These are phyloP conservation scores for Curvularia sp. DNA, from an alignment of 2,329 filamentous ascomycete species.

Conservation along the genomic window DNA sequence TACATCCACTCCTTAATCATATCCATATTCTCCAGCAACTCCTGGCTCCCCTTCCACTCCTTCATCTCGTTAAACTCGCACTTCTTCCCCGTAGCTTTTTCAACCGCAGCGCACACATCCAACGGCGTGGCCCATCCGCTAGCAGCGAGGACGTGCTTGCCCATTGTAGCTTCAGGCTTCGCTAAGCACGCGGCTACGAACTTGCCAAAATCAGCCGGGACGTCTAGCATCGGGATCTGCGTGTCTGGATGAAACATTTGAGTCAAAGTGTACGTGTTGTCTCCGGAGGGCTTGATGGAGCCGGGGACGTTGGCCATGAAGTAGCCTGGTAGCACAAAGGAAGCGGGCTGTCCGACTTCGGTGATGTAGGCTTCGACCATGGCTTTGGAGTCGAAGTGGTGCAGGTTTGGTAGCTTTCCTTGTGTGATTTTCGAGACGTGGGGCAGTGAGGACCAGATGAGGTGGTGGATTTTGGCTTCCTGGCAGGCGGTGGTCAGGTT, in stretches of 20 bases:
- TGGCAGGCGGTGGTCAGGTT: conserved; percentile 29
- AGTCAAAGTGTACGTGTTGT: not conserved
- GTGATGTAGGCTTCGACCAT: conserved; percentile 62
- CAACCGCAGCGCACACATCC: conserved; percentile 16
- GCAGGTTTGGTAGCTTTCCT: conserved; percentile 47
- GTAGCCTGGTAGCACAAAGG: conserved; percentile 61
- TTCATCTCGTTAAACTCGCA: conserved; percentile 15
- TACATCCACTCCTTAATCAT: conserved; percentile 25
- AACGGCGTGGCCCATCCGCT: conserved; percentile 16
- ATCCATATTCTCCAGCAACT: conserved; percentile 25
- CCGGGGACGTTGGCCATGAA: conserved; percentile 61
- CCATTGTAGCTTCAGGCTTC: not conserved
- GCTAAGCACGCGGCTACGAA: not conserved
- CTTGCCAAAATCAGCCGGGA: not conserved
- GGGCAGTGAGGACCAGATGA: conserved; percentile 35
- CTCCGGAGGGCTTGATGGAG: conserved; percentile 22
- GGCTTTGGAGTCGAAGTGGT: conserved; percentile 65
- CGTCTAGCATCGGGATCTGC: not conserved
- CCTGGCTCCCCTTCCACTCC: conserved; percentile 20
- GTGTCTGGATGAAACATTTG: not conserved
- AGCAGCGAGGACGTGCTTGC: not conserved
- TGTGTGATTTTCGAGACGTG: conserved; percentile 27
- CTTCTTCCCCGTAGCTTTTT: conserved; percentile 8
- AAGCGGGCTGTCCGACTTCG: conserved; percentile 40
- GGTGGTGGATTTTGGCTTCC: conserved; percentile 24